A percentile compares a stretch with the other conserved stretches of the same genome.
Evolutionary conservation across 306 rosid species (phyloP).

Genomic region (Cucurbita ficifolia): DNA sequence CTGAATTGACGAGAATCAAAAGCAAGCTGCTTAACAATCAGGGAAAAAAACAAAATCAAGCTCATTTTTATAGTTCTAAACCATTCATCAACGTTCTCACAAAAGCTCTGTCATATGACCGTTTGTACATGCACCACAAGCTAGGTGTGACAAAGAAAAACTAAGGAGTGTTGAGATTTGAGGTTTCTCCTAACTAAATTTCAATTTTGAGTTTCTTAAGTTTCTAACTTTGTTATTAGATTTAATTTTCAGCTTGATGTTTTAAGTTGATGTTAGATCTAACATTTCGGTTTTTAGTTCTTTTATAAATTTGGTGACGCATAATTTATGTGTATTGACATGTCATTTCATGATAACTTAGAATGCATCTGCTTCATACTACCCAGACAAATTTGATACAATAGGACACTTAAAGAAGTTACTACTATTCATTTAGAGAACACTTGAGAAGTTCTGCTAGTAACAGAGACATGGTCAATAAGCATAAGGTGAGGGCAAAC

Average conservation of each 20-base stretch:
- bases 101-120: too few relatives aligned
- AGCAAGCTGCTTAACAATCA: background rate
- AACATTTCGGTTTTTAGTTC: too few relatives aligned
- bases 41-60: background rate
- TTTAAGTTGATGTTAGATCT: too few relatives aligned
- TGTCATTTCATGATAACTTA: background rate
- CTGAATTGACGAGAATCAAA: background rate
- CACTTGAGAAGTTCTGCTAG: background rate
- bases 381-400: background rate
- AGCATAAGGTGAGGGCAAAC: constrained; percentile 21
- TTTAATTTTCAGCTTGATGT: too few relatives aligned
- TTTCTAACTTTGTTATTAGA: too few relatives aligned
- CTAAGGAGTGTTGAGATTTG: too few relatives aligned
- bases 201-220: too few relatives aligned
- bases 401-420: background rate
- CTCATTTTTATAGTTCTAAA: too few relatives aligned
- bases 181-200: too few relatives aligned
- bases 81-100: too few relatives aligned
- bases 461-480: background rate
- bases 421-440: background rate
- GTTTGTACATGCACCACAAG: too few relatives aligned
- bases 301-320: background rate
- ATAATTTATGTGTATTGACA: background rate
- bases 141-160: too few relatives aligned
- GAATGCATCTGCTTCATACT: background rate